A percentile compares a stretch with the other conserved stretches of the same genome.
Conservation (phyloP, 352 stramenopile genomes). For the Globisporangium echinulatum region DNA sequence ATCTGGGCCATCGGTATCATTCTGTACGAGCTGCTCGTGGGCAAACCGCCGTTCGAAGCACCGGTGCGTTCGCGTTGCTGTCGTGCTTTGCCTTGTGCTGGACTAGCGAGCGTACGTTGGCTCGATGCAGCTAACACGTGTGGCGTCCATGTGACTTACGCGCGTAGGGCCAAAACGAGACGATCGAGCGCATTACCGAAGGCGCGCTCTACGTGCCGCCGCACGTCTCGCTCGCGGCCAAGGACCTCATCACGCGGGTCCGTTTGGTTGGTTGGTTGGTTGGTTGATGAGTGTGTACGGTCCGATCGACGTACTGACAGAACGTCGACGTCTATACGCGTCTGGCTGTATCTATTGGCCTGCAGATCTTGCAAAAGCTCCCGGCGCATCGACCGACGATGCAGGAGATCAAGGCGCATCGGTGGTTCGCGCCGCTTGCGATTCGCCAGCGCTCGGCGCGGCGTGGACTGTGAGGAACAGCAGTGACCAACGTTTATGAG, state of each 20-base stretch:
- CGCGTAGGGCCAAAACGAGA: slow-evolving; percentile 89
- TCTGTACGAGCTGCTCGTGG: slow-evolving; percentile 97
- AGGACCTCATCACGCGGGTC: slow-evolving; percentile 68
- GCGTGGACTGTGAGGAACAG: slow-evolving; percentile 11
- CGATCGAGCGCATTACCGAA: slow-evolving; percentile 93
- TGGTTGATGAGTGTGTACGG: too few species aligned
- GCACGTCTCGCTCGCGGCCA: slow-evolving; percentile 62
- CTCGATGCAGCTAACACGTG: too few species aligned
- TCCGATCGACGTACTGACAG: too few species aligned
- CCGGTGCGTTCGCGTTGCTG: slow-evolving; percentile 28
- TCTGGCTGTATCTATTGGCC: not conserved
- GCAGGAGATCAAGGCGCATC: slow-evolving; percentile 66
- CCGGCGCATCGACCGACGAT: slow-evolving; percentile 53
- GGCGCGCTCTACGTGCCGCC: slow-evolving; percentile 57
- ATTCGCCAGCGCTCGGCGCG: slow-evolving; percentile 36
- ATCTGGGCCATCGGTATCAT: slow-evolving; percentile 99
- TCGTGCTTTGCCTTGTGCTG: not conserved
- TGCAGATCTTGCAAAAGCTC: slow-evolving; percentile 70
- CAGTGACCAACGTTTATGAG: not conserved
- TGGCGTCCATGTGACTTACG: too few species aligned
- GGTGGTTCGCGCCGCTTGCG: slow-evolving; percentile 61
- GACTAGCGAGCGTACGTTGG: not conserved
- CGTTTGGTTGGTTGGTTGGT: not conserved
- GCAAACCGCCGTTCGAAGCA: slow-evolving; percentile 96
- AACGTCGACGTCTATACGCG: not conserved